Base-by-base conservation (phyloP, 2,329 filamentous ascomycete genomes). In the Fusarium brevicatenulatum region DNA sequence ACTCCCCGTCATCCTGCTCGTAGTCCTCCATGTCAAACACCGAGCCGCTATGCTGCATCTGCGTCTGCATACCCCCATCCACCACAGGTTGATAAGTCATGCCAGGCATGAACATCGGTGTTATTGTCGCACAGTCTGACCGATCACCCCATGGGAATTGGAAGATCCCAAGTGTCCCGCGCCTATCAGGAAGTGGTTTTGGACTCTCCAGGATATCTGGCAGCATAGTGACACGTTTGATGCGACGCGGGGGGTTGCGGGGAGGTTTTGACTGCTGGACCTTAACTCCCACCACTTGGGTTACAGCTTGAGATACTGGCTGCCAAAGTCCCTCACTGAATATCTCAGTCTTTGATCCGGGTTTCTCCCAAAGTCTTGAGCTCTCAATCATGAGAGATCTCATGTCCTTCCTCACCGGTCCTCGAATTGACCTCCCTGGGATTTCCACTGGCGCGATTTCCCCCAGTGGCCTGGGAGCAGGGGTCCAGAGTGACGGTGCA, bases 131-230 rank as follows among this genome's bases (percentile, higher is more conserved):
- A 59, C 84, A 85, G 78, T 91, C 89, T 25, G 89, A 91, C 74
- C 81, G 87, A 80, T 91, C 89, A 19, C 90, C 90, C 88, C 89
- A 91, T 5, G 90, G 89, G 72, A 91, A 91, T 74, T 90, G 88
- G 81, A 91, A 92, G 74, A 91, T 88, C 9, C 89, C 90, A 23
- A 91, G 83, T 16, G 89, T 91, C 18, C 85, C 88, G 46, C 86
- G 84, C 79, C 87, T 89, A 77, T 90, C 83, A 9, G 86, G 86
- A 9, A 91, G 81, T 40, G 89, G 89, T 76, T 88, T 81, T 8
- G 90, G 90, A 70, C 85, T 90, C 78, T 91, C 90, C 39, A 90
- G 77, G 67, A 91, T 91, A 77, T 91, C 90, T 19, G 90, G 89
- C 9, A 92, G 84, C 50, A 86, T 78, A 12, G 89, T 90, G n/a